Conservation (phyloP, 176 grass and related monocot genomes). For the Oryza officinalis region DNA sequence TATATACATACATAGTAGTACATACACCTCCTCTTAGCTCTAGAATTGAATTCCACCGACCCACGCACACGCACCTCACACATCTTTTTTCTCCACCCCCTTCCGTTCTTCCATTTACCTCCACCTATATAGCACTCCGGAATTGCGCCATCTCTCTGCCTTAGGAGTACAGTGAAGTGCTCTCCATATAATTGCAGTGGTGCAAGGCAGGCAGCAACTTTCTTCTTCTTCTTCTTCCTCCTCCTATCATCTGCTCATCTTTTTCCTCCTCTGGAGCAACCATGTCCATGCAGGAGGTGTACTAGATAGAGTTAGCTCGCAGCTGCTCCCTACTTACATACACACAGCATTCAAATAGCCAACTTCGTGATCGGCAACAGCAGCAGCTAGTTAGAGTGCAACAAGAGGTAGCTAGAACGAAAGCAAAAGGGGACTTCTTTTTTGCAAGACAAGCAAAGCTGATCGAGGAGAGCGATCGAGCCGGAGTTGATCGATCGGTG, state of each 20-base stretch:
- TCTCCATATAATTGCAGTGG: slow-evolving; percentile 37
- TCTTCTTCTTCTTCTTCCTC: background rate
- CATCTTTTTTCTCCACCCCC: background rate
- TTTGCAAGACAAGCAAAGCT: background rate
- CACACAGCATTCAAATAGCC: slow-evolving; percentile 20
- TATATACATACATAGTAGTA: background rate
- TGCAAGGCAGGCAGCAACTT: slow-evolving; percentile 28
- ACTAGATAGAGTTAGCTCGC: slow-evolving; percentile 25
- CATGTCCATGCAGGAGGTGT: slow-evolving; percentile 29
- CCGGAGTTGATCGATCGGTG: slow-evolving; percentile 7
- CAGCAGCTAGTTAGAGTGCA: slow-evolving; percentile 29
- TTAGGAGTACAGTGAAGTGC: slow-evolving; percentile 24
- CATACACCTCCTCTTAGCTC: slow-evolving; percentile 29
- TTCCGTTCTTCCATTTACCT: slow-evolving; percentile 51
- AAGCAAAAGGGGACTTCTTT: background rate
- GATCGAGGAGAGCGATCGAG: background rate
- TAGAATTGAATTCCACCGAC: slow-evolving; percentile 51
- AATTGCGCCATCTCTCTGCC: slow-evolving; percentile 35
- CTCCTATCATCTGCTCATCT: background rate
- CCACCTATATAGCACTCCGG: slow-evolving; percentile 56
- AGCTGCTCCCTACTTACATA: slow-evolving; percentile 33
- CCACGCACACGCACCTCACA: slow-evolving; percentile 5
- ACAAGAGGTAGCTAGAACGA: background rate
- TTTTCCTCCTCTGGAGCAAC: background rate
- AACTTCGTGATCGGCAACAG: slow-evolving; percentile 27